Evolutionary conservation across 148 eudicot species (phyloP).

Genomic region (Cornus kousa): DNA sequence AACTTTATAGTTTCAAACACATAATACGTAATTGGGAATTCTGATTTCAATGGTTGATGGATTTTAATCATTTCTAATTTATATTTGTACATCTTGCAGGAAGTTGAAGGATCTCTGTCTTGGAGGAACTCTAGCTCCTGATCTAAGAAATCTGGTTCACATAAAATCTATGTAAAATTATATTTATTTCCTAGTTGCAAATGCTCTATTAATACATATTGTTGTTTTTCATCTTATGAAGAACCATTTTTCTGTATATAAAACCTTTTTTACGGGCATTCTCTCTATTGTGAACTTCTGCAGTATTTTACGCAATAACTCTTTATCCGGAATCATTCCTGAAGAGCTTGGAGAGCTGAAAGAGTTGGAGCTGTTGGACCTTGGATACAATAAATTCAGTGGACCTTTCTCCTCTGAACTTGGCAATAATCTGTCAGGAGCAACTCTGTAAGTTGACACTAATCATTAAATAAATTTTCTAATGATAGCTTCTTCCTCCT

Average conservation of each 20-base stretch:
- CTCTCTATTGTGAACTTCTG: conserved; percentile 14
- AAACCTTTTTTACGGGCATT: neutral
- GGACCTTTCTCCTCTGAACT: conserved; percentile 39
- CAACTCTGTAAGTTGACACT: conserved; percentile 49
- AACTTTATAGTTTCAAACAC: neutral
- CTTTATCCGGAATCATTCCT: conserved; percentile 68
- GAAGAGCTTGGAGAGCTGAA: conserved; percentile 46
- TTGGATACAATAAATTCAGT: conserved; percentile 57
- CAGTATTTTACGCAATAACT: conserved; percentile 73
- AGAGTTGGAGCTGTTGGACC: conserved; percentile 60
- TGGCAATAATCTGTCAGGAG: conserved; percentile 32
- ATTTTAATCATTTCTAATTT: neutral
- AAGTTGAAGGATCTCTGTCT: conserved; percentile 65
- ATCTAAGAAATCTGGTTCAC: conserved; percentile 50
- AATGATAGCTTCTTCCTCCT: too few relatives aligned
- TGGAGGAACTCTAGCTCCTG: conserved; percentile 68
- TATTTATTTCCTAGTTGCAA: neutral
- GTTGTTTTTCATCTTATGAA: neutral
- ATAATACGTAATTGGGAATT: too few relatives aligned
- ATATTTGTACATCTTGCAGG: conserved; percentile 38
- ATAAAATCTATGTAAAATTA: conserved; percentile 67
- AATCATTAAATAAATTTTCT: neutral
- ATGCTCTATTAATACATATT: neutral
- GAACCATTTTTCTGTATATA: neutral
- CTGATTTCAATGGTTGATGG: neutral